phyloP scores from a whole-genome alignment of 352 stramenopile genomes.

The Pythium phragmitis region DNA sequence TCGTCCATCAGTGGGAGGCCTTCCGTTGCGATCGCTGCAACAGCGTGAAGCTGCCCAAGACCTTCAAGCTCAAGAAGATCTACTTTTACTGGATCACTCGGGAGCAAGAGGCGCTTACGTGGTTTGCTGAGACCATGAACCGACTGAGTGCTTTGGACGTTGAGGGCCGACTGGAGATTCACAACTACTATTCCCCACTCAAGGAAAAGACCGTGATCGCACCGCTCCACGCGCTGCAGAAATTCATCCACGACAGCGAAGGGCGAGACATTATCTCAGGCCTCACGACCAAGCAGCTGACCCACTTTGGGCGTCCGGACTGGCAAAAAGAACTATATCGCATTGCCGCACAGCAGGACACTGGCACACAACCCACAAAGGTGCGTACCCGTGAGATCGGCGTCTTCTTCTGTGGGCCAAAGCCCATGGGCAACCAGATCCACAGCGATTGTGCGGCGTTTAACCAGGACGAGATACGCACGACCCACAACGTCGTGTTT shows the following conservation, averaged over 20 bases:
- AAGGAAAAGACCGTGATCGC: constrained; percentile 4
- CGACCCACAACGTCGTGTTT: constrained; percentile 41
- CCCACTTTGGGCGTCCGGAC: constrained; percentile 7
- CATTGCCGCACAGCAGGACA: constrained; percentile 30
- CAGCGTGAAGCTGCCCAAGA: constrained; percentile 56
- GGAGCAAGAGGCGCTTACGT: not conserved
- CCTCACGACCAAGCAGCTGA: not conserved
- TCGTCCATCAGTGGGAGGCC: constrained; percentile 63
- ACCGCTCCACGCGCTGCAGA: not conserved
- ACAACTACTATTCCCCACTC: constrained; percentile 1
- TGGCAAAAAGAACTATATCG: constrained; percentile 16
- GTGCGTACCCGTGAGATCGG: constrained; percentile 12
- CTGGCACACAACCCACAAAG: not conserved
- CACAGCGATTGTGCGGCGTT: constrained; percentile 55
- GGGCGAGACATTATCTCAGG: constrained; percentile 2
- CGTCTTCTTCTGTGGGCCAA: constrained; percentile 8
- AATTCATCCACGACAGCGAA: not conserved
- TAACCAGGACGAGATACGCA: constrained; percentile 47
- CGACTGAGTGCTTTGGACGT: not conserved
- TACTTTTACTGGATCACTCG: constrained; percentile 50
- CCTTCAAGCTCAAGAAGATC: constrained; percentile 73
- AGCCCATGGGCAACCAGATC: constrained; percentile 28
- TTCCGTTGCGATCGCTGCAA: constrained; percentile 53
- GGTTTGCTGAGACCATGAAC: constrained; percentile 13
- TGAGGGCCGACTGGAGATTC: not conserved